phyloP scores from a whole-genome alignment of 257 asterid genomes.

The Solanum microdontum region DNA sequence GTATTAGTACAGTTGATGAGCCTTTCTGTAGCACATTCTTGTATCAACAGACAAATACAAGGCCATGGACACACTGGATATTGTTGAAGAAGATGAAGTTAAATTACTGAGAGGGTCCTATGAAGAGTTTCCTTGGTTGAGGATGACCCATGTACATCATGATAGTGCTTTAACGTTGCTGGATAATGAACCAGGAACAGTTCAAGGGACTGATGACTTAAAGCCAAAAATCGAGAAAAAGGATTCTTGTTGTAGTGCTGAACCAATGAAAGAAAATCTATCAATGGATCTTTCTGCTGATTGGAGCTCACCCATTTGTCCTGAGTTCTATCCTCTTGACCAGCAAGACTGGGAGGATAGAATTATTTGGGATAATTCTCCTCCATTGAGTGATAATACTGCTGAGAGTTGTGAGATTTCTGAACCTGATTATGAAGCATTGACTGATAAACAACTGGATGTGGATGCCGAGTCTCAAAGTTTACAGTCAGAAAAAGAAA shows the following conservation, averaged over 20 bases:
- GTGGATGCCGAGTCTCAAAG: constrained; percentile 19
- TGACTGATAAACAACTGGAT: constrained; percentile 32
- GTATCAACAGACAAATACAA: constrained; percentile 52
- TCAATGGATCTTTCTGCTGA: constrained; percentile 25
- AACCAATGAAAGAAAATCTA: constrained; percentile 48
- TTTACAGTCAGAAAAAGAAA: constrained; percentile 21
- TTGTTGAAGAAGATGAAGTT: constrained; percentile 92
- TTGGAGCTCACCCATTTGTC: constrained; percentile 27
- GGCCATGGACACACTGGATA: constrained; percentile 41
- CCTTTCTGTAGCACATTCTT: neutral
- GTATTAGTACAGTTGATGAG: neutral
- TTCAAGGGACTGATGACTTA: constrained; percentile 27
- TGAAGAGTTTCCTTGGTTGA: constrained; percentile 50
- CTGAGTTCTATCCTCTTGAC: constrained; percentile 65
- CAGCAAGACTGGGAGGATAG: constrained; percentile 96
- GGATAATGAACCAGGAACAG: constrained; percentile 35
- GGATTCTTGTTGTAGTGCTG: constrained; percentile 55
- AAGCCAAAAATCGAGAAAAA: constrained; percentile 24
- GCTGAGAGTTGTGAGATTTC: constrained; percentile 77
- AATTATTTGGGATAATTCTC: constrained; percentile 83
- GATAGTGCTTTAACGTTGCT: constrained; percentile 14
- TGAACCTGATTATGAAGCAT: constrained; percentile 67
- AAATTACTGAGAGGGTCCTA: constrained; percentile 53
- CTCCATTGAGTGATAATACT: constrained; percentile 32
- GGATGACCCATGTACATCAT: constrained; percentile 23